Conservation (phyloP, 2,329 filamentous ascomycete species). For the Colletotrichum siamense region DNA sequence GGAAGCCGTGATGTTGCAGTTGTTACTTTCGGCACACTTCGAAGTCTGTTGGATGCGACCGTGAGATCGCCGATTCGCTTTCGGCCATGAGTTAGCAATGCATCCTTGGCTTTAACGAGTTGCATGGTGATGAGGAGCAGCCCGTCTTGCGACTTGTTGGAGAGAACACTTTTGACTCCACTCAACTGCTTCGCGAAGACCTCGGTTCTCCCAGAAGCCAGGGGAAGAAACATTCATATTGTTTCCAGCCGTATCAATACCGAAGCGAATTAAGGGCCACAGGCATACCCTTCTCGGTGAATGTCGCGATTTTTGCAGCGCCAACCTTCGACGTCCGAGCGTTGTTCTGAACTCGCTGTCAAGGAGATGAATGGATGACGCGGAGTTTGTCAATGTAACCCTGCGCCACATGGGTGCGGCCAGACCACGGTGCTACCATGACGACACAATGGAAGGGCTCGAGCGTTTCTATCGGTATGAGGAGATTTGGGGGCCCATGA, state of each 20-base stretch:
- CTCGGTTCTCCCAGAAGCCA: background rate
- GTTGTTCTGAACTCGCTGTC: background rate
- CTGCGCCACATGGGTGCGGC: background rate
- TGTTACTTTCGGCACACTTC: background rate
- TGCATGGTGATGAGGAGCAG: background rate
- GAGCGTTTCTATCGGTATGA: background rate
- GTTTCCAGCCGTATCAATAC: background rate
- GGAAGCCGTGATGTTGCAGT: background rate
- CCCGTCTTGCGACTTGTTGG: background rate
- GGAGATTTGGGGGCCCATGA: background rate
- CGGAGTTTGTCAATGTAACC: conserved; percentile 2
- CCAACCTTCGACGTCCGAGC: background rate
- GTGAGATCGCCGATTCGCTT: background rate
- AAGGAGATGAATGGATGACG: conserved; percentile 9
- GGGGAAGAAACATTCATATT: background rate
- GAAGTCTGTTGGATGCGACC: background rate
- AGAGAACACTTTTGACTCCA: background rate
- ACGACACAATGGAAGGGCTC: conserved; percentile 6
- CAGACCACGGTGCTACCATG: background rate
- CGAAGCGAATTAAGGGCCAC: background rate
- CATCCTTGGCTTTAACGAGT: background rate
- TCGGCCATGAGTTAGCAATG: background rate
- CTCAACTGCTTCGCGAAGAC: background rate
- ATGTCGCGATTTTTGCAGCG: background rate
- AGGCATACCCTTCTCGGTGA: background rate